Base-by-base conservation (phyloP, 1,139 yeast species). In the Pichia sp. region DNA sequence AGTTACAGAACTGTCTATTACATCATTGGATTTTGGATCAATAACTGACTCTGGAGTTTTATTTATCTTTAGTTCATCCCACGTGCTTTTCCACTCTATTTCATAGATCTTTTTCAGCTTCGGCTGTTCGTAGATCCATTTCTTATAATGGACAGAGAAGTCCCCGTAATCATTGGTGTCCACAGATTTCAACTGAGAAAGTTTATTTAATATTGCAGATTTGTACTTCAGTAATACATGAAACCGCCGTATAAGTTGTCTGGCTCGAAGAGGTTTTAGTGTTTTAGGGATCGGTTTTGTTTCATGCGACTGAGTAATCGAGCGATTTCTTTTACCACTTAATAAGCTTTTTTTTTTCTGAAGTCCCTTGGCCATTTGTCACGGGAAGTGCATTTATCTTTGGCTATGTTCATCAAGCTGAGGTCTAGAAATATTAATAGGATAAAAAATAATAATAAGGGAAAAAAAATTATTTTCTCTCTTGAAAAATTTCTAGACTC, bases 231-330 rank as follows among this genome's bases (percentile, higher is more conserved):
- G 75, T 41, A 87, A 70, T 3, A 81, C 76, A 68, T 87, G 95
- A 61, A 80, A 87, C 50, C 91, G 68, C 59, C 93, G 75, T 41
- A 87, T 87, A 17, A 87, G 73, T 61, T 78, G 81, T 51, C 93
- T 72, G 0, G 93, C 84, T 62, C 80, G 75, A 51, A 79, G 77
- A 0, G 95, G 93, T 63, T 87, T 87, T 51, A 87, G 73, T 6
- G 69, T 68, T 0, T 71, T 70, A 10, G 70, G 70, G 2, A 29
- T 36, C 27, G 46, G 43, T 47, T 41, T 49, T 2, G 5, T 30
- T 10, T 27, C 52, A 17, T 40, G 52, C 41, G 10, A 29, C 27
- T 17, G 41, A n/a, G 46, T 40, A 1, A 16, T 34, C 0, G 52
- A n/a, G 48, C 60, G 59, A 0, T 47, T 53, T 0, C 79, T 34